Evolutionary conservation across 2,329 filamentous ascomycete species (phyloP), one percentile per base, ranked within the genome.

Genomic region (Fusarium sp.): DNA sequence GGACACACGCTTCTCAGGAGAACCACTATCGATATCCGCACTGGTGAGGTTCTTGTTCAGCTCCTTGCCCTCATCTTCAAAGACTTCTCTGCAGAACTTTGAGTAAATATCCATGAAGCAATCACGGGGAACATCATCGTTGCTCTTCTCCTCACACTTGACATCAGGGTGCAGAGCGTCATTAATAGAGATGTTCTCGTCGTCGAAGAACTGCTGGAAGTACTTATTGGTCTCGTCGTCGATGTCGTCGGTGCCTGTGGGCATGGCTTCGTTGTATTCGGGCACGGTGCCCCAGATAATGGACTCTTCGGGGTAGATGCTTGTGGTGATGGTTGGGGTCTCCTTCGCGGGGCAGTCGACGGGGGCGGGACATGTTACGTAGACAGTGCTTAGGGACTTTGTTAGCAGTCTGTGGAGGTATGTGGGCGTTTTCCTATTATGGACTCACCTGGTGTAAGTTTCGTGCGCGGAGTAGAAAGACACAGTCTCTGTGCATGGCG

Each of bases 101-200:
- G 45, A 33, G 45, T 56, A 56, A 2, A 56, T 40, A 2, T 45
- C 51, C n/a, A 56, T 40, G 11, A 56, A 56, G 7, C 53, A 56
- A 8, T 56, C 45, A 6, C 53, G 53, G 17, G 45, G 53, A 17
- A 56, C 26, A 9, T 51, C 35, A 3, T 26, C 14, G 9, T 11
- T 24, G 7, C 53, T 56, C 15, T 41, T 26, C 2, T 33, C 22
- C 17, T 51, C 45, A 9, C 53, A 56, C 8, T 51, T 35, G 24
- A 56, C 53, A 17, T 56, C 53, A 1, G 53, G 45, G 7, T 56
- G 53, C 10, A 40, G 45, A 20, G 45, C 53, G 3, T 56, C 53
- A 3, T 56, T 56, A 7, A 56, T 56, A 6, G 53, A 56, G 7
- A 56, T 56, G 4, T 56, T 56, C 1, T 56, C 53, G 6, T 56